Conservation (phyloP, 1,139 yeast species). For the Sugiyamaella sp. region DNA sequence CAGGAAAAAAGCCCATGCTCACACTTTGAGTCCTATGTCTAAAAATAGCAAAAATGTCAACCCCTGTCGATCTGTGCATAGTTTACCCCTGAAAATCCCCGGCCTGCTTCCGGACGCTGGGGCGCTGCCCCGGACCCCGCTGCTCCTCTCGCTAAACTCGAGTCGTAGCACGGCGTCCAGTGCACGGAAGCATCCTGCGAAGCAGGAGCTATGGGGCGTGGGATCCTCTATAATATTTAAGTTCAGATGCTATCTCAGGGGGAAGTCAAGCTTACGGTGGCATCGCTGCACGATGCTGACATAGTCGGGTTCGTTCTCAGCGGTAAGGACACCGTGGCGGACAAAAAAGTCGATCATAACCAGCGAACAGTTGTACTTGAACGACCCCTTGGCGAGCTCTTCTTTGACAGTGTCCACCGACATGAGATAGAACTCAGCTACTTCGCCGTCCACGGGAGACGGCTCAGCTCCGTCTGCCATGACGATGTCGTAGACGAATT, state of each 20-base stretch:
- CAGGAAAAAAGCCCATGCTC: too few relatives aligned
- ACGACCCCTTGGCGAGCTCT: slow-evolving; percentile 56
- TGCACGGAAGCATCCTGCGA: too few relatives aligned
- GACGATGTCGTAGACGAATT: slow-evolving; percentile 71
- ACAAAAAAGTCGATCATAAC: slow-evolving; percentile 81
- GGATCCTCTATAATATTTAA: too few relatives aligned
- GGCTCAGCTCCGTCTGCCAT: slow-evolving; percentile 61
- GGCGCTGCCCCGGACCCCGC: too few relatives aligned
- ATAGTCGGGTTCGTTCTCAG: slow-evolving; percentile 65
- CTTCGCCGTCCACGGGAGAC: slow-evolving; percentile 83
- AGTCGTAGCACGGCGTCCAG: too few relatives aligned
- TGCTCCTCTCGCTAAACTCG: too few relatives aligned
- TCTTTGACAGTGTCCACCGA: slow-evolving; percentile 56
- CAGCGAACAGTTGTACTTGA: slow-evolving; percentile 87
- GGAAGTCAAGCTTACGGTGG: slow-evolving; percentile 75
- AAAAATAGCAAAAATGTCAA: too few relatives aligned
- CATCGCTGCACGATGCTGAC: slow-evolving; percentile 57
- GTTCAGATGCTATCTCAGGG: slow-evolving; percentile 39
- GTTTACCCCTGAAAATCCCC: too few relatives aligned
- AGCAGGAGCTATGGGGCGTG: too few relatives aligned
- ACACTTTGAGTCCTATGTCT: too few relatives aligned
- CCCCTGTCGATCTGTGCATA: too few relatives aligned
- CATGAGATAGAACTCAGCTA: slow-evolving; percentile 69
- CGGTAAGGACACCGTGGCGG: slow-evolving; percentile 71
- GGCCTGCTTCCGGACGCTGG: too few relatives aligned